A percentile compares a stretch with the other conserved stretches of the same genome.
Conservation (phyloP, 305 asterid genomes). For the Solanum hybrid region DNA sequence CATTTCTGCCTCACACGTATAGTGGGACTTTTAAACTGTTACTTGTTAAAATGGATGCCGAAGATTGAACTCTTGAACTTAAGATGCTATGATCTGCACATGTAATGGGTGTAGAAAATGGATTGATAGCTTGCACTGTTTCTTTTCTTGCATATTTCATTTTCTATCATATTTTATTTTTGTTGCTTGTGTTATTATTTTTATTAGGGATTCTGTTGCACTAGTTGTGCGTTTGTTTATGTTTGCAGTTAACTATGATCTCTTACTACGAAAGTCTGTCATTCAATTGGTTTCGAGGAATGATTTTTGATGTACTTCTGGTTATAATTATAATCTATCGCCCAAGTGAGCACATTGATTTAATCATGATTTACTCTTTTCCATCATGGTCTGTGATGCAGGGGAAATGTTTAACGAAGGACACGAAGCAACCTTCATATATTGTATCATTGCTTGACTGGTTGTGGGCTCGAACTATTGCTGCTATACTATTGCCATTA, state of each 20-base stretch:
- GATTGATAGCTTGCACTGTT: not conserved
- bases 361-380: not conserved
- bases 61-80: not conserved
- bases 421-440: conserved; percentile 54
- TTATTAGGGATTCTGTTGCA: not conserved
- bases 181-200: not conserved
- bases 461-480: conserved; percentile 60
- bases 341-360: not conserved
- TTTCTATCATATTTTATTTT: not conserved
- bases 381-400: conserved; percentile 15
- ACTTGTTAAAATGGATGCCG: not conserved
- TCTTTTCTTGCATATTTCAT: not conserved
- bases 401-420: conserved; percentile 80
- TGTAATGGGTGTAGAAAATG: not conserved
- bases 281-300: not conserved
- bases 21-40: not conserved
- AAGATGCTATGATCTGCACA: not conserved
- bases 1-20: not conserved
- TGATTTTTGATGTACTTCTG: not conserved
- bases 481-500: conserved; percentile 54
- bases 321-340: not conserved
- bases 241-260: not conserved
- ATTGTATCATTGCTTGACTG: conserved; percentile 54
- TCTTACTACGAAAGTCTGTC: not conserved
- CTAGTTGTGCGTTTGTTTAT: not conserved